Percentiles rank a stretch among this genome's conserved stretches.
Evolutionary conservation across 1,284 basidiomycete species (phyloP).

Genomic region (Marasmius tenuissimus): DNA sequence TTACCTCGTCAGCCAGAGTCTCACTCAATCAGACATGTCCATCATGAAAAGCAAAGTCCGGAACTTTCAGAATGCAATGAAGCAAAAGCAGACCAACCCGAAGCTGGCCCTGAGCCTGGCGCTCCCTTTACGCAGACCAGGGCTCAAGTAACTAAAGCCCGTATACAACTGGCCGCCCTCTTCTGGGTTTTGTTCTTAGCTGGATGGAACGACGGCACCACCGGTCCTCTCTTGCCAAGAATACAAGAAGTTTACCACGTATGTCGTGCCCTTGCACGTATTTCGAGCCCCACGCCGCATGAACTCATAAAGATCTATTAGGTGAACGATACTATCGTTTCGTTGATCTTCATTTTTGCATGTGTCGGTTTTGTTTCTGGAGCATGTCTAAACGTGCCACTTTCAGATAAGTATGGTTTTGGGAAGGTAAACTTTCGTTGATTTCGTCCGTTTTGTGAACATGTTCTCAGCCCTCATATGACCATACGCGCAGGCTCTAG

Average conservation of each 20-base stretch:
- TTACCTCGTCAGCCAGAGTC: too few relatives aligned
- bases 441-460: neutral
- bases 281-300: neutral
- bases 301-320: neutral
- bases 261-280: neutral
- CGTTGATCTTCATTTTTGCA: constrained; percentile 21
- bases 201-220: constrained; percentile 18
- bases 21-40: too few relatives aligned
- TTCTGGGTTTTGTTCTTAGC: constrained; percentile 13
- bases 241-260: constrained; percentile 17
- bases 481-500: constrained; percentile 29
- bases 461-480: neutral
- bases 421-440: constrained; percentile 44
- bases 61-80: too few relatives aligned
- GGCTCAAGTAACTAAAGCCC: neutral
- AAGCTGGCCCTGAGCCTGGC: neutral
- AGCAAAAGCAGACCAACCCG: neutral
- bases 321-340: constrained; percentile 12
- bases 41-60: too few relatives aligned
- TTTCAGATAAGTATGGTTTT: constrained; percentile 57
- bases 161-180: constrained; percentile 6
- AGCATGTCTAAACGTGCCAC: constrained; percentile 48
- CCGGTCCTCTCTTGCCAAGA: constrained; percentile 14
- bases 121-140: neutral
- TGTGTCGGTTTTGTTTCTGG: constrained; percentile 13